phyloP scores from a whole-genome alignment of 768 basidiomycete genomes.

The Kwoniella botswanensis region DNA sequence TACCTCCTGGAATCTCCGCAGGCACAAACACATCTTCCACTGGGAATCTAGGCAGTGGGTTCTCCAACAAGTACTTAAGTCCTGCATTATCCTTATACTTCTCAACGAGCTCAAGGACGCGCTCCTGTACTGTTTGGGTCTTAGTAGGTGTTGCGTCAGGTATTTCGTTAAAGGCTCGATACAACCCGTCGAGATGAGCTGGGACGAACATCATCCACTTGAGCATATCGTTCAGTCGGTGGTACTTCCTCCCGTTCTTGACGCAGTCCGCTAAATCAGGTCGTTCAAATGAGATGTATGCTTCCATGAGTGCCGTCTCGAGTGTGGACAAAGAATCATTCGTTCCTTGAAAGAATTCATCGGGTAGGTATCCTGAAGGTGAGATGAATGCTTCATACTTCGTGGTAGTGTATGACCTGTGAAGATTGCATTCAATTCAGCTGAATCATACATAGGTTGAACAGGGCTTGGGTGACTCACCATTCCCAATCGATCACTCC shows the following conservation, averaged over 20 bases:
- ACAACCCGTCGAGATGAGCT: background rate
- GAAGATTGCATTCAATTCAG: background rate
- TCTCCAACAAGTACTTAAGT: too few relatives aligned
- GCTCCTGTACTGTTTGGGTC: too few relatives aligned
- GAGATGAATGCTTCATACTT: slow-evolving; percentile 9
- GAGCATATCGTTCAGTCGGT: background rate
- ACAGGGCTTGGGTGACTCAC: slow-evolving; percentile 9
- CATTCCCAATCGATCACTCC: slow-evolving; percentile 58
- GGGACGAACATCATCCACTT: background rate
- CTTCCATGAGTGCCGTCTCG: slow-evolving; percentile 10
- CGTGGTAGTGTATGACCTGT: slow-evolving; percentile 8
- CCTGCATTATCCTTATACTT: too few relatives aligned
- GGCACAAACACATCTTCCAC: too few relatives aligned
- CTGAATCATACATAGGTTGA: background rate
- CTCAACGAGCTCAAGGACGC: too few relatives aligned
- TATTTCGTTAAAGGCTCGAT: background rate
- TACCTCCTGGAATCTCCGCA: too few relatives aligned
- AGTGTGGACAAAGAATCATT: background rate
- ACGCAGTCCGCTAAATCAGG: slow-evolving; percentile 22
- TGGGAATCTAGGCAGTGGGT: too few relatives aligned
- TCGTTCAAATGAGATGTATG: slow-evolving; percentile 18
- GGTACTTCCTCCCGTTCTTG: slow-evolving; percentile 15
- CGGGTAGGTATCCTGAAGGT: background rate
- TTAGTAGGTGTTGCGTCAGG: too few relatives aligned
- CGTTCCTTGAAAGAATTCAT: background rate